Evolutionary conservation across 371 early-diverging fungal genomes (phyloP), one percentile per base, ranked within the genome.

Genomic region (Mucor lusitanicus): DNA sequence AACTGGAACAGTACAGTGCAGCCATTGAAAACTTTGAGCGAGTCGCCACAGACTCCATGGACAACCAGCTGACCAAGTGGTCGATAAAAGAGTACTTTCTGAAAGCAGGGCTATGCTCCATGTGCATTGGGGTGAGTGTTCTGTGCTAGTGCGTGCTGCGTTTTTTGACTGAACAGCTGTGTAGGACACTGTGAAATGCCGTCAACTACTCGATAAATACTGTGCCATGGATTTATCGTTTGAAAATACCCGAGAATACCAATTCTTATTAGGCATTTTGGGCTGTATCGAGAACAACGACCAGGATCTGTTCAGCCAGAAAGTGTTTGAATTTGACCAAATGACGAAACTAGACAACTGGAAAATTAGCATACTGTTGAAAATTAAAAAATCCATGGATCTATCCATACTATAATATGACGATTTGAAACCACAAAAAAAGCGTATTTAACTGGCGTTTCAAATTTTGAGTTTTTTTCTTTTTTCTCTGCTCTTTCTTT

Each of bases 21-120:
- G 98, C 98, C 0, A 90, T 95, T 61, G 90, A 91, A 42, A 88
- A 88, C 59, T 96, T 96, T 79, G 97, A 97, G 74, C 58, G 77
- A 32, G 93, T 97, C 9, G 97, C 96, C 2, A 74, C 84, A 19
- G 90, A 88, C 56, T 88, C 90, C 57, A 71, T 96, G 67, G 94
- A 96, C 76, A 93, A 95, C 75, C 90, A 91, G 69, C 82, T 98
- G 33, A 92, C 95, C 32, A 94, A 95, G 77, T 98, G 95, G 94
- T 94, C 95, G 8, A 81, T 95, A 46, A 94, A 95, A 70, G 97
- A 97, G 39, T 97, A 96, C 79, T 91, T 97, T 59, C 82, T 97
- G 68, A 97, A 98, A 77, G 95, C 97, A 8, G 96, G 94, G 9
- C 72, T 98, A 61, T 97, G 98, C 72, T 88, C 91, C 56, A 75